These are phyloP conservation scores for Podosphaera xanthii DNA, from an alignment of 2,329 filamentous ascomycete genomes.

Conservation along the genomic window DNA sequence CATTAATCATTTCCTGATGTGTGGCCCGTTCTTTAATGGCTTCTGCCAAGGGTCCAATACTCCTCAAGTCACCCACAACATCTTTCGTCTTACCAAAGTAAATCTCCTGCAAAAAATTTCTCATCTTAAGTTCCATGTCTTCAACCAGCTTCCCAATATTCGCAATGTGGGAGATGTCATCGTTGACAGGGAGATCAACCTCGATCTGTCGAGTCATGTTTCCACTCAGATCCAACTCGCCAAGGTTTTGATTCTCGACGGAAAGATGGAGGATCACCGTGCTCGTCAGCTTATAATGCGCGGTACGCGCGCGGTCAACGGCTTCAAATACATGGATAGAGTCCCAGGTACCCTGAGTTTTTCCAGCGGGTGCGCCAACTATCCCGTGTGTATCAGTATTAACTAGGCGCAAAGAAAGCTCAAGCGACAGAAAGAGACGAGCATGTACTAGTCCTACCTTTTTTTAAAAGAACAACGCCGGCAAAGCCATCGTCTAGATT, in stretches of 20 bases:
- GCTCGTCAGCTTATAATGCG: constrained; percentile 93
- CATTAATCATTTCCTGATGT: constrained; percentile 68
- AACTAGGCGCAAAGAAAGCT: neutral
- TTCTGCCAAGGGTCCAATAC: constrained; percentile 64
- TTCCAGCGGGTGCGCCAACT: constrained; percentile 44
- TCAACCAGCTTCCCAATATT: constrained; percentile 89
- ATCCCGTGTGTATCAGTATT: constrained; percentile 3
- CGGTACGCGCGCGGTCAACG: constrained; percentile 71
- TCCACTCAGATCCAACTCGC: constrained; percentile 76
- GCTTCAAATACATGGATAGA: constrained; percentile 98
- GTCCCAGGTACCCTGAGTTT: constrained; percentile 72
- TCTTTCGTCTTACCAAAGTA: constrained; percentile 99
- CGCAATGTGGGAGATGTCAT: constrained; percentile 79
- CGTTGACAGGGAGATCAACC: constrained; percentile 70
- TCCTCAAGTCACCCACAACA: constrained; percentile 84
- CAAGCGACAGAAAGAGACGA: neutral
- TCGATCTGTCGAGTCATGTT: constrained; percentile 98
- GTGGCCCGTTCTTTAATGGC: constrained; percentile 62
- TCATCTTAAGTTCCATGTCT: constrained; percentile 99
- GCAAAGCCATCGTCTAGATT: constrained; percentile 95
- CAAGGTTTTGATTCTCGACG: constrained; percentile 41
- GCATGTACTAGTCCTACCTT: constrained; percentile 32
- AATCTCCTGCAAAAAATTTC: constrained; percentile 91
- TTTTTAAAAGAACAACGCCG: constrained; percentile 87
- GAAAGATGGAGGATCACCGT: constrained; percentile 86